Evolutionary conservation across 2,329 filamentous ascomycete genomes (phyloP).

Genomic region (Cytospora schulzeri): DNA sequence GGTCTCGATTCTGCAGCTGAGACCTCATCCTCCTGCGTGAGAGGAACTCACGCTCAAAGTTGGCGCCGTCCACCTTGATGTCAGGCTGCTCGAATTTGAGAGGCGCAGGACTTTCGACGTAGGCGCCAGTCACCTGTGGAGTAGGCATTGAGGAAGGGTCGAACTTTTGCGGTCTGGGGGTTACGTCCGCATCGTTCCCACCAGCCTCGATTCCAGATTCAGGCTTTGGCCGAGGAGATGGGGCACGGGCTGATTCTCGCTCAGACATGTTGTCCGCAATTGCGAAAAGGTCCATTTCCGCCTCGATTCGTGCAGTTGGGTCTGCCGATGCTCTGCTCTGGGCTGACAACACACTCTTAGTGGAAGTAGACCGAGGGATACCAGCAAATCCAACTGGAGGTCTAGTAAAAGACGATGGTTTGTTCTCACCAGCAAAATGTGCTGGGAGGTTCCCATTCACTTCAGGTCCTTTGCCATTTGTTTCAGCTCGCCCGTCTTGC

Average conservation of each 20-base stretch:
- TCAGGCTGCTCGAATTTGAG: conserved; percentile 42
- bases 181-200: conserved; percentile 42
- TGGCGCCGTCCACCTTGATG: conserved; percentile 15
- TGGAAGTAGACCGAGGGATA: conserved; percentile 24
- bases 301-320: conserved; percentile 58
- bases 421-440: conserved; percentile 4
- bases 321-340: conserved; percentile 39
- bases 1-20: conserved; percentile 7
- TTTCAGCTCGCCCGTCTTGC: not conserved
- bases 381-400: conserved; percentile 52
- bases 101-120: conserved; percentile 58
- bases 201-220: conserved; percentile 35
- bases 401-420: conserved; percentile 32
- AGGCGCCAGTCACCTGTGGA: conserved; percentile 57
- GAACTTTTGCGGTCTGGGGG: conserved; percentile 47
- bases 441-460: not conserved
- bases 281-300: conserved; percentile 59
- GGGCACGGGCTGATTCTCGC: conserved; percentile 53
- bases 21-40: conserved; percentile 3
- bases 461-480: conserved; percentile 8
- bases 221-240: conserved; percentile 46
- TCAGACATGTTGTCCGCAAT: conserved; percentile 58
- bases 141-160: conserved; percentile 55
- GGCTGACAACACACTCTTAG: conserved; percentile 23
- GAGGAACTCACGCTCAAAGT: conserved; percentile 10